Evolutionary conservation across 495 filamentous ascomycete species (phyloP), one percentile per base, ranked within the genome.

Genomic region (Penicillium roqueforti): DNA sequence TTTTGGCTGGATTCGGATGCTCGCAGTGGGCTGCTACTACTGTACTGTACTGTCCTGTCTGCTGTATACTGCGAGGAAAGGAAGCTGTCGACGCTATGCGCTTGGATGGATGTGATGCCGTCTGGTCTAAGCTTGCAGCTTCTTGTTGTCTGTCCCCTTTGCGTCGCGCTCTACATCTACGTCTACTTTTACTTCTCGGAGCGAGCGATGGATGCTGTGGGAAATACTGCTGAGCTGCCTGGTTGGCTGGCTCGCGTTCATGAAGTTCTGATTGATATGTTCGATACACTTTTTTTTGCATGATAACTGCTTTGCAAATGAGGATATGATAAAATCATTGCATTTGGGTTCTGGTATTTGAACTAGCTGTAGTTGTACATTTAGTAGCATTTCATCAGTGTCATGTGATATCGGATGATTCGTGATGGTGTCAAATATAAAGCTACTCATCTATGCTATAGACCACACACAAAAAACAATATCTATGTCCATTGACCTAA

Each of bases 191-290:
- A 14, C 22, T 14, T 23, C 40, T 23, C 11, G n/a, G 20, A 22
- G 11, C 8, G 9, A 14, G 1, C 10, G 40, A 41, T 41, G 11
- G 46, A 32, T 14, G 10, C 23, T 23, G 26, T 42, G 29, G 49
- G 49, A 51, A 22, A 42, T 29, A 18, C 23, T 50, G 38, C 39
- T 11, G 50, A 44, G 39, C 29, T 43, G 38, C 26, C 38, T 42
- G 26, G 40, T 14, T 9, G 47, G 20, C 36, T 31, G 37, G 23
- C 38, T 51, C 19, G 29, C 18, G 28, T 23, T 52, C 28, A 49
- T 48, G 45, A 43, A 43, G 25, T 58, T 48, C 43, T 50, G 53
- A 48, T 56, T 54, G 32, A 56, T 49, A 38, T 44, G 41, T 37
- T 41, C 41, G 49, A 42, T 36, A 55, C 36, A 49, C 34, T 39